Percentiles rank a stretch among this genome's conserved stretches.
These are phyloP conservation scores for Botrytis paeoniae DNA, from an alignment of 2,329 filamentous ascomycete species.

Conservation along the genomic window DNA sequence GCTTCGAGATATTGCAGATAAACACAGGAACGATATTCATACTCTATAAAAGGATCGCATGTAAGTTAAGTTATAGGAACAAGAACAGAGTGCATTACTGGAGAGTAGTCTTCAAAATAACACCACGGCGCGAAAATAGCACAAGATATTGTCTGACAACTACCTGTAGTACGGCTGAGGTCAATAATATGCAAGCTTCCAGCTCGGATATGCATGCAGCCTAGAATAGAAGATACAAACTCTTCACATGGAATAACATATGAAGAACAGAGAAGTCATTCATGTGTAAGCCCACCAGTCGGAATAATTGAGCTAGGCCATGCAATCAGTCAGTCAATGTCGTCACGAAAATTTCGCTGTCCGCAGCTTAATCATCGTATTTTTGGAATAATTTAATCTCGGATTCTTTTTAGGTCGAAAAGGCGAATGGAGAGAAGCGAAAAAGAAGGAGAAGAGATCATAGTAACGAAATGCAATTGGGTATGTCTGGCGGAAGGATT, in stretches of 20 bases:
- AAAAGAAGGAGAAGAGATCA: slow-evolving; percentile 4
- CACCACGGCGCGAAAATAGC: neutral
- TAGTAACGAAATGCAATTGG: neutral
- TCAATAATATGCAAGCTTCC: slow-evolving; percentile 15
- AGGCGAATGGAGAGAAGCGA: neutral
- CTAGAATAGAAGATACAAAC: neutral
- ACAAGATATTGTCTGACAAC: neutral
- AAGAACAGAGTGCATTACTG: neutral
- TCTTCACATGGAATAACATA: neutral
- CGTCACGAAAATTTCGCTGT: neutral
- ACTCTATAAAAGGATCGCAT: too few relatives aligned
- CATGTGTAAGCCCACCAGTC: neutral
- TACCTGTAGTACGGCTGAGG: neutral
- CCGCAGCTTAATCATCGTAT: neutral
- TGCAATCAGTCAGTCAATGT: neutral
- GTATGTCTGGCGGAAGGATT: neutral
- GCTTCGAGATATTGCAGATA: neutral
- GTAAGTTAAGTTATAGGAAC: neutral
- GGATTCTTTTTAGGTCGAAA: neutral
- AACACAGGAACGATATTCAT: neutral
- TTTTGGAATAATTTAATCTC: neutral
- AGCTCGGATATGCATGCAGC: slow-evolving; percentile 13
- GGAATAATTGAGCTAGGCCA: neutral
- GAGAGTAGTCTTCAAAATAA: neutral
- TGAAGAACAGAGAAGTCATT: neutral